A percentile compares a stretch with the other conserved stretches of the same genome.
These are phyloP conservation scores for Medicago ruthenica DNA, from an alignment of 306 rosid genomes.

Conservation along the genomic window DNA sequence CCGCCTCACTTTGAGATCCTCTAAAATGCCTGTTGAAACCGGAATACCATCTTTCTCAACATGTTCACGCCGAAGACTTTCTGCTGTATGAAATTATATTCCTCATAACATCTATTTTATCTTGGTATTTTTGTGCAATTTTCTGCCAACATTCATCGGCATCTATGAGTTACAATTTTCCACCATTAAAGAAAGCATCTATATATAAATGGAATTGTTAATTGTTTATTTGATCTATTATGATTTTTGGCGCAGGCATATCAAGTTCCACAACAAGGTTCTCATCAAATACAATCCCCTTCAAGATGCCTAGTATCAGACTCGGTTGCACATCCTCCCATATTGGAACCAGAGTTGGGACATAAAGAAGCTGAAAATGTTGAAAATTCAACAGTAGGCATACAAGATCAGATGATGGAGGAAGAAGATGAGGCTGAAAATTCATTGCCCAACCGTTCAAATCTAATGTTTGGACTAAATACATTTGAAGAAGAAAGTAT, in stretches of 20 bases:
- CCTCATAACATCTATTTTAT: too few species aligned
- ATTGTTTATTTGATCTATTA: neutral
- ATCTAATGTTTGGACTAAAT: neutral
- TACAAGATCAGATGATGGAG: neutral
- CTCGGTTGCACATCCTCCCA: neutral
- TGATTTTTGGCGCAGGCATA: neutral
- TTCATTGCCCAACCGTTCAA: neutral
- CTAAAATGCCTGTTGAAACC: neutral
- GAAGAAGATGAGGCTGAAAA: neutral
- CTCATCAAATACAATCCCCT: conserved; percentile 4
- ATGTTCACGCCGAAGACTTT: neutral
- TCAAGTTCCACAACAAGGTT: neutral
- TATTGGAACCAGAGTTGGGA: neutral
- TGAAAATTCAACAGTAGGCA: neutral
- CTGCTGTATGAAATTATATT: too few species aligned
- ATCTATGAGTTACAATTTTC: too few species aligned
- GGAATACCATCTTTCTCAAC: neutral
- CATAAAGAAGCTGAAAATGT: neutral
- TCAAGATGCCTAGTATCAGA: neutral
- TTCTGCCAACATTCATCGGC: too few species aligned
- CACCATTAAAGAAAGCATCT: too few species aligned
- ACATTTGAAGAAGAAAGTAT: neutral
- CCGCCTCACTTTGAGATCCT: neutral
- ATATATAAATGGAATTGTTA: neutral
- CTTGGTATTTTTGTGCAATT: too few species aligned